phyloP scores from a whole-genome alignment of 2,329 filamentous ascomycete genomes.

The Gaeumannomyces sp. region DNA sequence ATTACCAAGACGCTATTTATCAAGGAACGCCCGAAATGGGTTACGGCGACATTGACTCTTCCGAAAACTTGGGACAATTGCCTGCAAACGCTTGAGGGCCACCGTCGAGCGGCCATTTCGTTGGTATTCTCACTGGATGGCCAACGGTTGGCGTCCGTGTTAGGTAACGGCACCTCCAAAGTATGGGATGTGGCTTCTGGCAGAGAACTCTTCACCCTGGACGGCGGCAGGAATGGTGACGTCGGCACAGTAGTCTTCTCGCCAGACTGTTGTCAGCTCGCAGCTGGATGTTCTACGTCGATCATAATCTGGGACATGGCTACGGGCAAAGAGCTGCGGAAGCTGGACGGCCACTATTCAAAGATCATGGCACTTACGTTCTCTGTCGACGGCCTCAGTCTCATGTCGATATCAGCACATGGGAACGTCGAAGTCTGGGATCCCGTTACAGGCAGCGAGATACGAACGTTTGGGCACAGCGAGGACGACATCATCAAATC shows the following conservation, averaged over 20 bases:
- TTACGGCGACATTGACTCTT: neutral
- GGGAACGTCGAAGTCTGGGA: too few species aligned
- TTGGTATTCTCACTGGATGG: slow-evolving; percentile 1
- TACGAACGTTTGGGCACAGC: too few species aligned
- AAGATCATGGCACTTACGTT: too few species aligned
- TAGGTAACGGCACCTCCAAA: neutral
- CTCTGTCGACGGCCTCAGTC: too few species aligned
- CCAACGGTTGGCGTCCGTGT: too few species aligned
- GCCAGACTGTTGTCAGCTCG: neutral
- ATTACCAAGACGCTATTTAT: neutral
- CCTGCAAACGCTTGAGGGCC: slow-evolving; percentile 8
- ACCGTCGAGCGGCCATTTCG: neutral
- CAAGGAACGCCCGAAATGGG: slow-evolving; percentile 1
- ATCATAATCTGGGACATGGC: neutral
- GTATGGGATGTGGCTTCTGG: slow-evolving; percentile 10
- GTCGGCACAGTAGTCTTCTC: slow-evolving; percentile 2
- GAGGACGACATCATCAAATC: too few species aligned
- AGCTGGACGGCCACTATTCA: too few species aligned
- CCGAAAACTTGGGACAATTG: slow-evolving; percentile 1
- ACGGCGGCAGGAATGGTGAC: neutral
- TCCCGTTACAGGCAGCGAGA: too few species aligned
- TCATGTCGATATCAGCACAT: too few species aligned
- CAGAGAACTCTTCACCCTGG: neutral
- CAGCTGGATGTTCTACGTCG: neutral
- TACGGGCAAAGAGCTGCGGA: neutral